Evolutionary conservation across 1,139 yeast species (phyloP), one percentile per base, ranked within the genome.

Genomic region (Geotrichum histeridarum): DNA sequence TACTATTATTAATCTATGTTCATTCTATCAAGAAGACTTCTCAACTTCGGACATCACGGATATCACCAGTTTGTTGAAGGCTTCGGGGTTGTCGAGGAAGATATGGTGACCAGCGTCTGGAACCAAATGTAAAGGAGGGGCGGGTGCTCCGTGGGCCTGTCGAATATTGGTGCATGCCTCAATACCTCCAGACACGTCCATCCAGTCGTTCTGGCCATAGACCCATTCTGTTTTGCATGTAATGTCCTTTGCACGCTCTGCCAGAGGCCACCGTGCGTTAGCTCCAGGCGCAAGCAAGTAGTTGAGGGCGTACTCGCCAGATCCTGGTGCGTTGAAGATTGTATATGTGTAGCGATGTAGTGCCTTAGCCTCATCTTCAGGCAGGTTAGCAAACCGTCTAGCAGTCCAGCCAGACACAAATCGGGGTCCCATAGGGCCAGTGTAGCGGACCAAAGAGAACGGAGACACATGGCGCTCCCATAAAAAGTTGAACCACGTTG

Each of bases 161-260:
- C 27, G n/a, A 27, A 55, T 52, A 33, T 47, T 52, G 12, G 42
- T 18, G 30, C 54, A 50, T 1, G 55, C 58, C 55, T 78, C 77
- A 8, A 70, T 62, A 0, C 96, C 96, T 0, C 94, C 93, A 45
- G 77, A 79, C 1, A 79, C 73, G 65, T 86, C 86, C 96, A 90
- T 90, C 79, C 93, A 90, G 67, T 90, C 97, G 61, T 77, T 80
- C 59, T 84, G 82, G 0, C 97, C 97, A 66, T 89, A 90, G 47
- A 88, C 67, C 70, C 90, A 76, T 1, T 80, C 67, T 12, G 80
- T 74, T 35, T 80, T 78, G 31, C 76, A 75, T 30, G 72, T 65
- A 33, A 80, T 53, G 1, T 67, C 61, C 0, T 68, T 63, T 42
- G 84, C 72, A 56, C 86, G 79, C 65, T 89, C 95, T 59, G 79